phyloP scores from a whole-genome alignment of 768 basidiomycete genomes.

The Auriscalpium vulgare region DNA sequence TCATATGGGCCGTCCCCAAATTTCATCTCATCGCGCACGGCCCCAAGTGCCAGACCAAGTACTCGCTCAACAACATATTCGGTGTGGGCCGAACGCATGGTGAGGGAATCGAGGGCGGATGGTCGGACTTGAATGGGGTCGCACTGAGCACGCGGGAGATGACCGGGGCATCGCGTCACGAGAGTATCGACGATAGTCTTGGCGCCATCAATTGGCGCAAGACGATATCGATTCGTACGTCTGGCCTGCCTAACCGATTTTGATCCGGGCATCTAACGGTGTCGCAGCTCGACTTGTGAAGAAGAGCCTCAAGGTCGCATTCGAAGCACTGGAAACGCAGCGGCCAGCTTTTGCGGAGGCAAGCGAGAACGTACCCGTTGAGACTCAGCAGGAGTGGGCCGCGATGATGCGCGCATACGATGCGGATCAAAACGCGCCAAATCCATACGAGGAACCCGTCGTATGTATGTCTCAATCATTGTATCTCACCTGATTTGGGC shows the following conservation, averaged over 20 bases:
- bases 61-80: conserved; percentile 5
- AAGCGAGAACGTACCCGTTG: neutral
- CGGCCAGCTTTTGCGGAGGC: neutral
- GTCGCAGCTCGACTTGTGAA: no score
- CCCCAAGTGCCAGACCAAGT: conserved; percentile 7
- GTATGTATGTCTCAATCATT: no score
- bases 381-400: neutral
- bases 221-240: neutral
- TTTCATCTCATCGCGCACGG: conserved; percentile 14
- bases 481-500: no score
- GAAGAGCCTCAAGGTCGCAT: no score
- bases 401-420: neutral
- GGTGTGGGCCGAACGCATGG: conserved; percentile 13
- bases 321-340: neutral
- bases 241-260: neutral
- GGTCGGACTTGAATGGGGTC: conserved; percentile 8
- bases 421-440: neutral
- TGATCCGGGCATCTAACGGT: neutral
- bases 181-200: conserved; percentile 6
- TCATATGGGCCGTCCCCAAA: neutral
- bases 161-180: conserved; percentile 4
- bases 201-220: conserved; percentile 12
- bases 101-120: conserved; percentile 14
- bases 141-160: conserved; percentile 8
- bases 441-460: neutral